These are phyloP conservation scores for Chaetomium tenue DNA, from an alignment of 495 filamentous ascomycete genomes.

Conservation along the genomic window DNA sequence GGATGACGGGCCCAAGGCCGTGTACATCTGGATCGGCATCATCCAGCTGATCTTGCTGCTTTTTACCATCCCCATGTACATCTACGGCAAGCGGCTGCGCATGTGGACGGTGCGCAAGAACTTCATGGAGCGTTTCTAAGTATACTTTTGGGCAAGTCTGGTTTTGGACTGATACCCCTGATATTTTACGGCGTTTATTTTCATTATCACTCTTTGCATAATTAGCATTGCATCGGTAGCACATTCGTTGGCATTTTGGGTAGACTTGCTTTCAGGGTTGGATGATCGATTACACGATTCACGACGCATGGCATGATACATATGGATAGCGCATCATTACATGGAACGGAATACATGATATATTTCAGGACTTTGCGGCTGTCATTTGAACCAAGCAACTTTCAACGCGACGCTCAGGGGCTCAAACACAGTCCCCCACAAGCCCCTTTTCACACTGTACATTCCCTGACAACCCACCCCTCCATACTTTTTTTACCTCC, in stretches of 20 bases:
- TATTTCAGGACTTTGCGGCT: background rate
- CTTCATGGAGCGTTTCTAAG: conserved; percentile 82
- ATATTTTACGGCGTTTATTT: conserved; percentile 2
- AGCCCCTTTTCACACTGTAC: too few species aligned
- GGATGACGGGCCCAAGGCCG: conserved; percentile 67
- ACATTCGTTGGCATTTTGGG: conserved; percentile 4
- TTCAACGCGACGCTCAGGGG: too few species aligned
- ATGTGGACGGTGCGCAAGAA: conserved; percentile 94
- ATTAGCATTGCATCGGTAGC: conserved; percentile 6
- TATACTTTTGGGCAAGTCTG: background rate
- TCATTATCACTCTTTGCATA: background rate
- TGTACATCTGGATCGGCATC: conserved; percentile 79
- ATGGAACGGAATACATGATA: background rate
- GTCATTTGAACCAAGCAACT: too few species aligned
- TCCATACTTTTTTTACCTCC: conserved; percentile 5
- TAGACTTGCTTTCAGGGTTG: background rate
- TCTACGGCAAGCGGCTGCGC: conserved; percentile 88
- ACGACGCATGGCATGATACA: conserved; percentile 9
- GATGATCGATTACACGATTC: background rate
- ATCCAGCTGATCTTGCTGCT: conserved; percentile 77
- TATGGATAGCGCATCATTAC: conserved; percentile 1
- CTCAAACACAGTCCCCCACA: background rate
- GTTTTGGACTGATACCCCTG: background rate
- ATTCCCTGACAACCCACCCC: background rate
- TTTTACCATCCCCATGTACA: conserved; percentile 89